Evolutionary conservation across 1,139 yeast genomes (phyloP).

Genomic region (Geotrichum aggregatum): DNA sequence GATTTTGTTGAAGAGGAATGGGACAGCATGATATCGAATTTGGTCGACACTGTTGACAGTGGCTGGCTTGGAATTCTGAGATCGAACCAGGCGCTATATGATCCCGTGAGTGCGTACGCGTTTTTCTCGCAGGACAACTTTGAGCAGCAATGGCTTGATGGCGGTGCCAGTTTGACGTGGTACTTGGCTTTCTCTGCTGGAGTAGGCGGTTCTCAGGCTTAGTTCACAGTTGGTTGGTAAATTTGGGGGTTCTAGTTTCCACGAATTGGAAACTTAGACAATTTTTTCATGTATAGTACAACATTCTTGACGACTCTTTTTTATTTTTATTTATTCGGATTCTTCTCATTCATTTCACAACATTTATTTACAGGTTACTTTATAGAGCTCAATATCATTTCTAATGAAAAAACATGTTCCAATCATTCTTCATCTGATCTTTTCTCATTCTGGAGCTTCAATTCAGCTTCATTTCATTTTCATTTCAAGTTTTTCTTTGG

Average conservation of each 20-base stretch:
- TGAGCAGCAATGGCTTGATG: slow-evolving; percentile 56
- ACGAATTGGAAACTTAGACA: neutral
- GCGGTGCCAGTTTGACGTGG: slow-evolving; percentile 90
- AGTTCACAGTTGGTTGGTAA: too few relatives aligned
- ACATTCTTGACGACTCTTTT: neutral
- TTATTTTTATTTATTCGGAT: neutral
- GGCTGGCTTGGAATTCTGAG: slow-evolving; percentile 86
- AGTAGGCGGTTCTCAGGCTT: slow-evolving; percentile 43
- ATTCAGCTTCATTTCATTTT: too few relatives aligned
- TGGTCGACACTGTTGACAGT: slow-evolving; percentile 53
- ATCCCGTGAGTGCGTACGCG: slow-evolving; percentile 57
- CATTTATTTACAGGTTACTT: neutral
- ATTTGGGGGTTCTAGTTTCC: neutral
- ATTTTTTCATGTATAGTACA: neutral
- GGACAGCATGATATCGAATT: slow-evolving; percentile 47
- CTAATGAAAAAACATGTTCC: too few relatives aligned
- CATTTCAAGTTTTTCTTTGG: too few relatives aligned
- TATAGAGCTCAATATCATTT: too few relatives aligned
- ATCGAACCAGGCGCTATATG: slow-evolving; percentile 67
- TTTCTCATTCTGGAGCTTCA: too few relatives aligned
- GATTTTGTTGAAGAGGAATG: slow-evolving; percentile 74
- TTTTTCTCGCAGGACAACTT: slow-evolving; percentile 59
- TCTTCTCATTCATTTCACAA: neutral
- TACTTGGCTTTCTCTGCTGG: slow-evolving; percentile 70
- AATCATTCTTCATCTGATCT: too few relatives aligned